phyloP scores from a whole-genome alignment of 2,329 filamentous ascomycete species.

The Grosmannia huntii region DNA sequence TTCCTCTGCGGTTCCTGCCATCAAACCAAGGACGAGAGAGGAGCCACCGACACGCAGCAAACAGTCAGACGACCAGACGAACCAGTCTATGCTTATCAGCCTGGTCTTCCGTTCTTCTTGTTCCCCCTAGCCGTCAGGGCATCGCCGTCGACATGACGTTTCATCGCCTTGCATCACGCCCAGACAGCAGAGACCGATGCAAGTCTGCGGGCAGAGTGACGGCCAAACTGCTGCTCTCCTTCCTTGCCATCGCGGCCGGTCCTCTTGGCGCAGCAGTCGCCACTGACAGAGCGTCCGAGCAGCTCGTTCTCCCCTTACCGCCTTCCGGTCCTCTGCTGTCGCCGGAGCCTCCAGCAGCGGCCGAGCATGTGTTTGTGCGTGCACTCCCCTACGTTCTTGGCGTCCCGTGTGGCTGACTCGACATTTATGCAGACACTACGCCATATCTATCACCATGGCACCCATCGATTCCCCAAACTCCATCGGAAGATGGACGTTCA shows the following conservation, averaged over 20 bases:
- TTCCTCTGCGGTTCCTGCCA: background rate
- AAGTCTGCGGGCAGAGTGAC: conserved; percentile 51
- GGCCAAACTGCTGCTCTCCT: conserved; percentile 49
- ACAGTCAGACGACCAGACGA: background rate
- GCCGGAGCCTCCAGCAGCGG: conserved; percentile 32
- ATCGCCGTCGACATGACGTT: background rate
- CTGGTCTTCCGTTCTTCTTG: background rate
- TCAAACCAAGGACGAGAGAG: background rate
- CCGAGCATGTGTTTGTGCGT: conserved; percentile 43
- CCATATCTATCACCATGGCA: conserved; percentile 88
- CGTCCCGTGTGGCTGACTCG: background rate
- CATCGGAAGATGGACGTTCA: conserved; percentile 64
- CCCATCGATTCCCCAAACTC: conserved; percentile 61
- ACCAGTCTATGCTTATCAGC: background rate
- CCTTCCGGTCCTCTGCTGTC: conserved; percentile 26
- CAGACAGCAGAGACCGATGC: conserved; percentile 24
- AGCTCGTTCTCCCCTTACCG: conserved; percentile 29
- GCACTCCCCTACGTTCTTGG: background rate
- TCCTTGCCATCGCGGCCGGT: conserved; percentile 46
- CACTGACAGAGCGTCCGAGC: conserved; percentile 20
- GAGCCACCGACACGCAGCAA: too few relatives aligned
- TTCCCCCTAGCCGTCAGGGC: background rate
- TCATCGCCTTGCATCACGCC: background rate
- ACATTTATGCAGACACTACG: conserved; percentile 45
- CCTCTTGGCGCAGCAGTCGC: conserved; percentile 20